Base-by-base conservation (phyloP, 768 basidiomycete species). In the Tylopilus felleus region DNA sequence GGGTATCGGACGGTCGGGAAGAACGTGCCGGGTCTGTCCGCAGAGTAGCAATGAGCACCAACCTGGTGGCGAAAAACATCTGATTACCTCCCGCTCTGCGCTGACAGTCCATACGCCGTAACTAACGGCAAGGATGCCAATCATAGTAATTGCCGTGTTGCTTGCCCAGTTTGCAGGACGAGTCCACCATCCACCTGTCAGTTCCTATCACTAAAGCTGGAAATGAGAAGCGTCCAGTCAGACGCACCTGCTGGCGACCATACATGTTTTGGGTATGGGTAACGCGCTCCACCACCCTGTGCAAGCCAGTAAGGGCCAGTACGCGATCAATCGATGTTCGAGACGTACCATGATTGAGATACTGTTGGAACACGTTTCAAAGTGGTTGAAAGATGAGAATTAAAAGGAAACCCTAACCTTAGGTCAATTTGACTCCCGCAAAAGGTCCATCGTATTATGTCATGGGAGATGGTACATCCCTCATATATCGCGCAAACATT, bases 231-330 rank as follows among this genome's bases (percentile, higher is more conserved):
- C 13, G 5, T 22, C 14, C 8, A 35, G 14, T 38, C 23, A 21
- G 19, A 73, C 72, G 57, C 49, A 91, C 92, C 92, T 60, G 93
- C 80, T 66, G 95, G 94, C 22, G 93, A 88, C 92, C 93, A 98
- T 51, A 97, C 94, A 66, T 89, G 82, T 77, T 94, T 95, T 29
- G 93, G 94, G 71, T 87, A 97, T 9, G 93, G 92, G 79, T 91
- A 97, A 74, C 91, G 85, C 51, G 75, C 81, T 58, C 88, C 89
- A 73, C 89, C 90, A 43, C 90, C 90, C 90, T 91, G 52, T 19
- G 5, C 14, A 21, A n/a, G 2, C 10, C 9, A 8, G 33, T 63
- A 23, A 63, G 47, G 27, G 14, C 12, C 19, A 1, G 16, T 1
- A 19, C 38, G 12, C 3, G 13, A 52, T 5, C 23, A 27, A 21